Evolutionary conservation across 257 asterid species (phyloP).

Genomic region (Solanum piurae): DNA sequence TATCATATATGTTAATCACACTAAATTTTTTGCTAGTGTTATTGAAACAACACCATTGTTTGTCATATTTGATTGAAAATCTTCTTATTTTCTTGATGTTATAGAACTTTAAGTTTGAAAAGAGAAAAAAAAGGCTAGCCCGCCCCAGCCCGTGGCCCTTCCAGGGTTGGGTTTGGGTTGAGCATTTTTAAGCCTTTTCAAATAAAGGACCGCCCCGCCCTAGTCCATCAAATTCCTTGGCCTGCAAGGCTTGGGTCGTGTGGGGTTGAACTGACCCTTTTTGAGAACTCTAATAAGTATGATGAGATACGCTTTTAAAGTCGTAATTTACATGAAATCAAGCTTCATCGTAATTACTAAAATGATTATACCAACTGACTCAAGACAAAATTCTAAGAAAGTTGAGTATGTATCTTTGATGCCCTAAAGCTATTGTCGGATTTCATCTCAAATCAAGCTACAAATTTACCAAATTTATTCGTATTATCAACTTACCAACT

Average conservation of each 20-base stretch:
- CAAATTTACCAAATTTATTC: neutral
- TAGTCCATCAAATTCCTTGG: too few species aligned
- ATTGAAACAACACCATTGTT: neutral
- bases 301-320: neutral
- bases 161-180: neutral
- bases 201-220: neutral
- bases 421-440: neutral
- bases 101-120: too few species aligned
- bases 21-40: too few species aligned
- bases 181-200: neutral
- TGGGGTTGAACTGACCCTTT: neutral
- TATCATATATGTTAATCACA: neutral
- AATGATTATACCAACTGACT: neutral
- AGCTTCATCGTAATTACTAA: neutral
- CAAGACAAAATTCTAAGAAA: neutral
- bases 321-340: neutral
- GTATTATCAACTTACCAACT: neutral
- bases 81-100: too few species aligned
- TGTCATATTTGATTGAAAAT: neutral
- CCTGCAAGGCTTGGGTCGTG: neutral
- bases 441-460: neutral
- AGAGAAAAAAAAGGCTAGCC: neutral
- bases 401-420: neutral
- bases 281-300: neutral
- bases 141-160: neutral